Evolutionary conservation across 2,329 filamentous ascomycete species (phyloP), one percentile per base, ranked within the genome.

Genomic region (Apiospora saccharicola): DNA sequence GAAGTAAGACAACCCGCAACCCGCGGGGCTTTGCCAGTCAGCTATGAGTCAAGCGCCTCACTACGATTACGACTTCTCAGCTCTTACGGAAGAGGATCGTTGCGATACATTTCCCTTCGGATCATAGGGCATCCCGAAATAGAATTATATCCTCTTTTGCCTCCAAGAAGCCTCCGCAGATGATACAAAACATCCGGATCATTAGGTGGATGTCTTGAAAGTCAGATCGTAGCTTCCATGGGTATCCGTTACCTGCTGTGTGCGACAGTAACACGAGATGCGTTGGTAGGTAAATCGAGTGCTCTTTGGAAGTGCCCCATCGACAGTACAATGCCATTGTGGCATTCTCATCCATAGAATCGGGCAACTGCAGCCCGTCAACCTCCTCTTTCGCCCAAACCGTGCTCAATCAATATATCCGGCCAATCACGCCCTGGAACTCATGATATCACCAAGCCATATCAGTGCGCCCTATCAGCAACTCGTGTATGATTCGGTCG

Each of bases 331-430:
- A 24, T 41, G 41, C 57, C 19, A 64, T 64, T 41, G 34, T 41
- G 14, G 34, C 41, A 24, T 41, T 24, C 57, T 12, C 34, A 22
- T 30, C 57, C 57, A 64, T 30, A 61, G 26, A 61, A 37, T 61
- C 30, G 53, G 53, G 30, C 53, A 61, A 37, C 22, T 61, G 53
- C 53, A 61, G 16, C 26, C 53, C 22, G 67, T 24, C 44, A 47
- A 26, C 47, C 47, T 69, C 43, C 44, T 69, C 44, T 47, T 46
- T 69, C 26, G 44, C 44, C 67, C 67, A 49, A 69, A 49, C 26
- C 26, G 43, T 47, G 44, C 34, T 49, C 16, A 44, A 37, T 30
- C 67, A 49, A 69, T 69, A 69, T 44, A 69, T 24, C 44, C 67
- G 14, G 10, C 67, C 44, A 49, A 69, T 49, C 44, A 69, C 24